Base-by-base conservation (phyloP, 805 yeast genomes). In the Ogataea methanolica region DNA sequence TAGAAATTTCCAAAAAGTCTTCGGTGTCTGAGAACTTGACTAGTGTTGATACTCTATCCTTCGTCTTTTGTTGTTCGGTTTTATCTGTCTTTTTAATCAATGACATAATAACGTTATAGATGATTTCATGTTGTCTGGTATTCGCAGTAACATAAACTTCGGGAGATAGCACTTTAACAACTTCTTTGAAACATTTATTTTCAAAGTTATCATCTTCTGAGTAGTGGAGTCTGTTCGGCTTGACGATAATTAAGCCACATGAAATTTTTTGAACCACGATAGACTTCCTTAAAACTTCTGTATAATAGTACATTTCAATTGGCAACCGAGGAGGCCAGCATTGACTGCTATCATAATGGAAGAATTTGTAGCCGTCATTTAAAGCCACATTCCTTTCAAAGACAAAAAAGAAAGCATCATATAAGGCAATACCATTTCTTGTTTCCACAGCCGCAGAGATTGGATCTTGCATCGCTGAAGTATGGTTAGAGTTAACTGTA, bases 281-380 rank as follows among this genome's bases (percentile, higher is more conserved):
- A 43, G 74, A 69, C 19, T 72, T 69, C 5, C 65, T 65, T 44
- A 82, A 59, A 6, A 67, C 42, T 0, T 70, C 68, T 11, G 75
- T 70, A 41, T 76, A 75, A 53, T 77, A 78, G 58, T 85, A 79
- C 55, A 79, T 72, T 59, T 83, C 90, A 45, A 80, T 55, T 0
- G 87, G 86, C 19, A 83, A 55, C 75, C 79, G 76, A 0, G 88
- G 88, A 0, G 88, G 87, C 88, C 88, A 83, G 59, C 63, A 51
- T 9, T 54, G 51, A 5, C 50, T 54, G 12, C 64, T 60, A 41
- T 60, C 54, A 7, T 69, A 63, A 16, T 53, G 53, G 41, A 61
- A 63, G 26, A 69, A 59, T 14, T 64, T 65, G 46, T 66, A 67
- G 22, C 63, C 62, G 16, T 66, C 68, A 7, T 62, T 61, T 42